These are phyloP conservation scores for Talaromyces adpressus DNA, from an alignment of 495 filamentous ascomycete species.

Conservation along the genomic window DNA sequence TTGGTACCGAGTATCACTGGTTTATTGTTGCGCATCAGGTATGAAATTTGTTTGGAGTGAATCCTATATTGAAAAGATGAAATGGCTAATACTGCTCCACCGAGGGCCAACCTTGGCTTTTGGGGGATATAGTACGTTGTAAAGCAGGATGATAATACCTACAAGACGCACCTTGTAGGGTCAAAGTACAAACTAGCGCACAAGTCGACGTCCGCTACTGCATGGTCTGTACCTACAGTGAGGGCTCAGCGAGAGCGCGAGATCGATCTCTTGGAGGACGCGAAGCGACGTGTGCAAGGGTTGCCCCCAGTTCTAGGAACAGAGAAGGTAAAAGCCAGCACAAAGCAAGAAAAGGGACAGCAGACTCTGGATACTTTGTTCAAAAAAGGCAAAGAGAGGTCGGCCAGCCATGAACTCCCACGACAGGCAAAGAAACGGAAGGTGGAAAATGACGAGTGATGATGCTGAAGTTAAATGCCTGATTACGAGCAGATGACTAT, in stretches of 20 bases:
- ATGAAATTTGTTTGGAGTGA: neutral
- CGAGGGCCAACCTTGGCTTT: neutral
- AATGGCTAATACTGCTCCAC: neutral
- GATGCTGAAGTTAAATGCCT: neutral
- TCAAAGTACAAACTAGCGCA: conserved; percentile 33
- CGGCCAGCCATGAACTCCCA: neutral
- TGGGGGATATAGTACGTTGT: conserved; percentile 20
- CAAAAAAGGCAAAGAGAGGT: neutral
- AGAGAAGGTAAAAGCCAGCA: conserved; percentile 23
- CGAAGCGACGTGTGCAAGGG: conserved; percentile 21
- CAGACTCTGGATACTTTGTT: conserved; percentile 26
- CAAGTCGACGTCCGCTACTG: conserved; percentile 18
- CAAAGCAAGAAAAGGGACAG: conserved; percentile 23
- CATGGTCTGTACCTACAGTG: conserved; percentile 30
- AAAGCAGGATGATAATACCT: conserved; percentile 30
- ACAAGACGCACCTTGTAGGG: conserved; percentile 27
- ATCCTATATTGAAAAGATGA: neutral
- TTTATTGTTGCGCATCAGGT: conserved; percentile 31
- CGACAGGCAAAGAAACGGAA: neutral
- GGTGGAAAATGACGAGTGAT: neutral
- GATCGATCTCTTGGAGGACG: conserved; percentile 26
- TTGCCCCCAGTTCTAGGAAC: conserved; percentile 24
- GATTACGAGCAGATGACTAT: neutral
- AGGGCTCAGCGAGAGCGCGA: conserved; percentile 28
- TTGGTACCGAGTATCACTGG: conserved; percentile 33